Evolutionary conservation across 495 filamentous ascomycete genomes (phyloP), one percentile per base, ranked within the genome.

Genomic region (Neurospora sp.): DNA sequence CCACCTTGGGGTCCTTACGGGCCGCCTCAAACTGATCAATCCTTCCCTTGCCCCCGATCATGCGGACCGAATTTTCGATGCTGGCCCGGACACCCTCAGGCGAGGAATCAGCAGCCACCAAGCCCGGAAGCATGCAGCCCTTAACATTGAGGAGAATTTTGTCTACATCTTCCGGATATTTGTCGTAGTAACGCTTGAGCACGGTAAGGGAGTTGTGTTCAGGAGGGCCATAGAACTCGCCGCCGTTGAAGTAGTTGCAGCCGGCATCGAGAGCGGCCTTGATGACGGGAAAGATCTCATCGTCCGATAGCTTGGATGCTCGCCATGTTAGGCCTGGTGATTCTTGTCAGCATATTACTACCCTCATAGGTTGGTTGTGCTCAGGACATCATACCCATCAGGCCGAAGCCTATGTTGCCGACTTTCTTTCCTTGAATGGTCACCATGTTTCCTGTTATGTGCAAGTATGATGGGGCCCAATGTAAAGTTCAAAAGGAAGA

Each of bases 1-100:
- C 82, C 39, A 83, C 85, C 0, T 88, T 88, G 14, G 83, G 84
- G 75, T 97, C 94, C 35, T 92, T 87, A 5, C 94, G 85, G 7
- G 92, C 93, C 70, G 83, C 88, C 81, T 96, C 91, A 77, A 95
- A 97, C 72, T 95, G 88, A 80, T 97, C 92, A 72, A 98, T 84
- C 70, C 83, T 88, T 84, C 94, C 94, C 74, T 89, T 92, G n/a
- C 90, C 92, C 71, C 89, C 88, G 5, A 94, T 82, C 37, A 87
- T 74, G 31, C 80, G 84, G 46, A 96, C 78, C 73, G 84, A 89
- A 74, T 91, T 87, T 69, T 94, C 92, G 71, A 98, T 85, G 69
- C 87, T 89, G 27, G 85, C 83, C n/a, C 88, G 85, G 8, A 93
- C 86, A 72, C 88, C 87, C 72, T 86, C 87, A 66, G 88, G 87